A percentile compares a stretch with the other conserved stretches of the same genome.
Evolutionary conservation across 2,329 filamentous ascomycete species (phyloP).

Genomic region (Lachnellula suecica): DNA sequence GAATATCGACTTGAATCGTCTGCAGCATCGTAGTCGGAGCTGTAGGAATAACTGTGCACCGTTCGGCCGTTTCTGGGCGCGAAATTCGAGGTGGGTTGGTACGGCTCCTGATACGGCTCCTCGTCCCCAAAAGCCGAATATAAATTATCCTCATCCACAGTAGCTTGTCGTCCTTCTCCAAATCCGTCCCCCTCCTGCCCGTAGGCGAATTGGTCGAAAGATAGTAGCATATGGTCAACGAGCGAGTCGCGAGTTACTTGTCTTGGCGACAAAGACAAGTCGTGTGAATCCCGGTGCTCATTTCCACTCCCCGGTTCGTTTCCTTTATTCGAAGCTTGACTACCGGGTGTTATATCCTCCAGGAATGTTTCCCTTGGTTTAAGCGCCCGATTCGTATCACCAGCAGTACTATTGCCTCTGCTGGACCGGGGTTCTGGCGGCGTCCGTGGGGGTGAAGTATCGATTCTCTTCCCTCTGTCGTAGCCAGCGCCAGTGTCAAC

Average conservation of each 20-base stretch:
- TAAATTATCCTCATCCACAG: slow-evolving; percentile 27
- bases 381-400: slow-evolving; percentile 31
- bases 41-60: slow-evolving; percentile 54
- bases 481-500: slow-evolving; percentile 28
- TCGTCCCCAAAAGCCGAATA: slow-evolving; percentile 29
- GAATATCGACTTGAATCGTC: slow-evolving; percentile 55
- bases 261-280: slow-evolving; percentile 75
- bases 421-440: slow-evolving; percentile 20
- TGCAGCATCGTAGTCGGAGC: slow-evolving; percentile 57
- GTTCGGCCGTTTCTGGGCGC: slow-evolving; percentile 21
- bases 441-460: slow-evolving; percentile 28
- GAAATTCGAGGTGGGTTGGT: slow-evolving; percentile 27
- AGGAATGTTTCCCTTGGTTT: slow-evolving; percentile 33
- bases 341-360: slow-evolving; percentile 35
- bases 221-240: slow-evolving; percentile 92
- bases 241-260: slow-evolving; percentile 85
- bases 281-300: slow-evolving; percentile 52
- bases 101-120: slow-evolving; percentile 19
- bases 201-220: slow-evolving; percentile 79
- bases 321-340: slow-evolving; percentile 24
- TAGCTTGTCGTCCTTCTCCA: slow-evolving; percentile 23
- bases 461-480: slow-evolving; percentile 26
- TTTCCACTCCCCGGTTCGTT: slow-evolving; percentile 20
- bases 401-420: slow-evolving; percentile 24
- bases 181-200: slow-evolving; percentile 37